These are phyloP conservation scores for Trebouxia sp. DNA, from an alignment of 139 green algal species.

Conservation along the genomic window DNA sequence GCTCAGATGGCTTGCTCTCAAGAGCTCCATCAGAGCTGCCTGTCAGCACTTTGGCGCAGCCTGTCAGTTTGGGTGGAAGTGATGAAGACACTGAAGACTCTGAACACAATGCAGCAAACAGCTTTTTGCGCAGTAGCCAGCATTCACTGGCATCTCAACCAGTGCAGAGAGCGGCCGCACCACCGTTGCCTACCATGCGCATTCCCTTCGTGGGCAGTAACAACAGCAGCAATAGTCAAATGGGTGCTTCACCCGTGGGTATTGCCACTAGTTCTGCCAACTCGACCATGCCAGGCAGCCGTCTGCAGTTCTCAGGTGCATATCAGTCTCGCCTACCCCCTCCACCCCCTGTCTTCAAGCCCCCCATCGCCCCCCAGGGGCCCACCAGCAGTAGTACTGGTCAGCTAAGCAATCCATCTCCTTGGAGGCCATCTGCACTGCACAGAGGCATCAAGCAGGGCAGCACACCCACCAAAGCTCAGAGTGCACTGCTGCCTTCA, in stretches of 20 bases:
- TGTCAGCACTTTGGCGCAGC: neutral
- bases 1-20: neutral
- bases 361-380: neutral
- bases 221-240: neutral
- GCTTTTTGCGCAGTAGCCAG: neutral
- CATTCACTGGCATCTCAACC: neutral
- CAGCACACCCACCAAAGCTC: neutral
- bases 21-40: neutral
- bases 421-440: neutral
- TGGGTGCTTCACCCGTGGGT: neutral
- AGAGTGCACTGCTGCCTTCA: neutral
- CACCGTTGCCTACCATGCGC: neutral
- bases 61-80: conserved; percentile 1
- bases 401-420: neutral
- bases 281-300: neutral
- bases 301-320: neutral
- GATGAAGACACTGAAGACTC: neutral
- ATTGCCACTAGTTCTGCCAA: neutral
- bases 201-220: neutral
- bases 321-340: conserved; percentile 6
- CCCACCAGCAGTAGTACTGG: neutral
- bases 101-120: neutral
- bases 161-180: neutral
- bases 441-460: neutral
- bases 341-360: conserved; percentile 7